Evolutionary conservation across 129 eudicot genomes (phyloP).

Genomic region (Helianthus tuberosus): DNA sequence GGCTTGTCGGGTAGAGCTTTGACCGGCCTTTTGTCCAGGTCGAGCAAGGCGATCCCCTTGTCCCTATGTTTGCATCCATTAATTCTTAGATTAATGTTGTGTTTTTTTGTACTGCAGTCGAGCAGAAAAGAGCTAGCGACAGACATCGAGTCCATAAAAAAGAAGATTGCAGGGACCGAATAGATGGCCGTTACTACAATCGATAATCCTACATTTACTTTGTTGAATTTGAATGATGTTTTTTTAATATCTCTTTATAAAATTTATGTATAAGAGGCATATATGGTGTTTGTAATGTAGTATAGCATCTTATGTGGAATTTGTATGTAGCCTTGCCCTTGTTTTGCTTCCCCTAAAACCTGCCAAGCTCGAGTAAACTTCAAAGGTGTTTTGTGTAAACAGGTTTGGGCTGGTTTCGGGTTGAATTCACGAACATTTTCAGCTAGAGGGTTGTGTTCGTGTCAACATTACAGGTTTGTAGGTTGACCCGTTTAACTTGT

Average conservation of each 20-base stretch:
- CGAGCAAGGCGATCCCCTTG: neutral
- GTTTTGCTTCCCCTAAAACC: conserved; percentile 25
- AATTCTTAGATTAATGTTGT: neutral
- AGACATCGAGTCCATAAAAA: conserved; percentile 86
- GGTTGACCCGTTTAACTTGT: too few species aligned
- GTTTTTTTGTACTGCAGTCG: conserved; percentile 49
- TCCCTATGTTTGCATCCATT: neutral
- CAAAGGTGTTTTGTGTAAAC: neutral
- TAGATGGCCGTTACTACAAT: conserved; percentile 35
- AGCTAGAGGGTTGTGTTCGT: too few species aligned
- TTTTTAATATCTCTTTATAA: neutral
- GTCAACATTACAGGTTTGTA: too few species aligned
- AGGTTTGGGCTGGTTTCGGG: too few species aligned
- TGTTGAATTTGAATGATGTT: conserved; percentile 23
- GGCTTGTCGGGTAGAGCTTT: conserved; percentile 7
- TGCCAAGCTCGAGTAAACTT: conserved; percentile 4
- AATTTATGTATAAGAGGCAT: conserved; percentile 40
- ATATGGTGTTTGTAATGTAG: conserved; percentile 45
- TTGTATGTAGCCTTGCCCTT: conserved; percentile 17
- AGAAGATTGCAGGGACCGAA: conserved; percentile 94
- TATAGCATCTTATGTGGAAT: conserved; percentile 37
- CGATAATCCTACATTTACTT: conserved; percentile 22
- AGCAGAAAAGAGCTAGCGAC: conserved; percentile 94
- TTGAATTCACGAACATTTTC: too few species aligned
- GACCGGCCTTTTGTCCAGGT: neutral